phyloP scores from a whole-genome alignment of 805 yeast genomes.

The Candida orba region DNA sequence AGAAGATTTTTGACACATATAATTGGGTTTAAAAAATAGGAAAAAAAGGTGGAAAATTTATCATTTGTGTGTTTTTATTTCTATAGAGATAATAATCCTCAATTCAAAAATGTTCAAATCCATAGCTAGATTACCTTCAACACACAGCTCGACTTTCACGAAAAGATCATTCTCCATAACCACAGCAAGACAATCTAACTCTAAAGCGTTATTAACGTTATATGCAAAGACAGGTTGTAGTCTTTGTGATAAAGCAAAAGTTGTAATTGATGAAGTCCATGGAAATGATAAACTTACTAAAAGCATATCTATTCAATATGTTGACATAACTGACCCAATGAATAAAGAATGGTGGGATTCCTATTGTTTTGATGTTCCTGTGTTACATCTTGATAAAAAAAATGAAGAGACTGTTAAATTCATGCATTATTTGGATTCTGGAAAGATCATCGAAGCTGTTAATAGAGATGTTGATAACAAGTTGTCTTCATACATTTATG shows the following conservation, averaged over 20 bases:
- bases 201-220: conserved; percentile 35
- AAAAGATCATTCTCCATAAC: neutral
- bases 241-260: conserved; percentile 59
- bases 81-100: too few species aligned
- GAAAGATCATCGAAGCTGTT: conserved; percentile 48
- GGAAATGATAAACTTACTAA: conserved; percentile 21
- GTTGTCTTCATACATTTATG: neutral
- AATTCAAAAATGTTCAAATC: too few species aligned
- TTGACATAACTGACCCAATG: conserved; percentile 54
- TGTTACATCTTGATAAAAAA: conserved; percentile 54
- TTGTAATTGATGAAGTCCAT: conserved; percentile 38
- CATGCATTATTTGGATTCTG: conserved; percentile 59
- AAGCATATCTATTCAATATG: conserved; percentile 29
- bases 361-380: conserved; percentile 77
- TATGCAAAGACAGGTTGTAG: conserved; percentile 67
- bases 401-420: conserved; percentile 46
- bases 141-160: neutral
- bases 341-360: conserved; percentile 62
- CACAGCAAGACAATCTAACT: neutral
- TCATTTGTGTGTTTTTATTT: neutral
- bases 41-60: neutral
- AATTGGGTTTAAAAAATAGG: too few species aligned
- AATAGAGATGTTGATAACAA: conserved; percentile 8
- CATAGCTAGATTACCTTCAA: too few species aligned
- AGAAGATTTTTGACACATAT: neutral